A percentile compares a stretch with the other conserved stretches of the same genome.
Conservation (phyloP, 1,139 yeast species). For the Magnusiomyces magnusii region DNA sequence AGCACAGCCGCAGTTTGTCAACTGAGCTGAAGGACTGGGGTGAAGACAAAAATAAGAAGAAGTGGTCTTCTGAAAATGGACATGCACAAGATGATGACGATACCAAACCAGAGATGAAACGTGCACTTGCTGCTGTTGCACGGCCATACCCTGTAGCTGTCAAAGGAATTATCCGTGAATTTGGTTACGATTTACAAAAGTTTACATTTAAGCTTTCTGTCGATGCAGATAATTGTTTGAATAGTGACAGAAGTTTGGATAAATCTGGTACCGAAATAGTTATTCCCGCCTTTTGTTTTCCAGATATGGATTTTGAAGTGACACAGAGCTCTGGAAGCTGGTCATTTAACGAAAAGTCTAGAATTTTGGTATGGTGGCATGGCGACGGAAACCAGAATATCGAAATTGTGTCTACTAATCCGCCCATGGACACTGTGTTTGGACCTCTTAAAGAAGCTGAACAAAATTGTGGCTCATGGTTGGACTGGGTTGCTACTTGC, state of each 20-base stretch:
- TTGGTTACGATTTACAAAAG: slow-evolving; percentile 49
- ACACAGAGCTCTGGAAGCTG: slow-evolving; percentile 48
- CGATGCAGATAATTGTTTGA: slow-evolving; percentile 18
- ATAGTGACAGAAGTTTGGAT: slow-evolving; percentile 1
- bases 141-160: slow-evolving; percentile 65
- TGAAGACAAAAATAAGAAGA: neutral
- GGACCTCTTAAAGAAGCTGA: neutral
- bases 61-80: neutral
- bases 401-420: slow-evolving; percentile 13
- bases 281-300: slow-evolving; percentile 64
- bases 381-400: slow-evolving; percentile 35
- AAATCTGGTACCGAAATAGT: slow-evolving; percentile 46
- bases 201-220: slow-evolving; percentile 45
- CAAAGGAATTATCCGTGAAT: slow-evolving; percentile 43
- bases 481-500: neutral
- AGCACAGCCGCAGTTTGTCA: neutral
- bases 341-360: slow-evolving; percentile 43
- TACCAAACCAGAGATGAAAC: neutral
- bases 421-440: neutral
- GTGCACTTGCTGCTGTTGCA: slow-evolving; percentile 63
- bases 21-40: neutral
- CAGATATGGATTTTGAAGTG: slow-evolving; percentile 36
- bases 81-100: neutral
- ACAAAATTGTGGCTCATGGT: neutral
- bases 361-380: slow-evolving; percentile 68